phyloP scores from a whole-genome alignment of 768 basidiomycete species.

The Gautieria morchelliformis region DNA sequence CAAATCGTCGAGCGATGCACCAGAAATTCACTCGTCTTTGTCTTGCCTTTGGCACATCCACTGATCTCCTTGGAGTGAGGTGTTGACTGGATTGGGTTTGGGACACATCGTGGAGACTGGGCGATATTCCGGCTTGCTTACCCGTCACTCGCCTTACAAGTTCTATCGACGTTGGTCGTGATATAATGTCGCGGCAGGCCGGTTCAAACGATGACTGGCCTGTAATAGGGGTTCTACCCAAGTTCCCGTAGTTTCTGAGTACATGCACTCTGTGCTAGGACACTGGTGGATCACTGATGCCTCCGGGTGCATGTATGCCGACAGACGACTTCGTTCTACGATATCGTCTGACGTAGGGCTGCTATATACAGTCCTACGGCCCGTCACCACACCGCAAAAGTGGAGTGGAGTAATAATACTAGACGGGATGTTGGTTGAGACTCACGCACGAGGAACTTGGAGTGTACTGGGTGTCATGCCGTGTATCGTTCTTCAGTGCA shows the following conservation, averaged over 20 bases:
- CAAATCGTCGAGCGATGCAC: constrained; percentile 54
- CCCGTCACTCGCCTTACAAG: not conserved
- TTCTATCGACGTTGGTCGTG: constrained; percentile 5
- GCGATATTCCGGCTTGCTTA: constrained; percentile 13
- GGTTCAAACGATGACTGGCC: not conserved
- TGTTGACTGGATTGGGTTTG: constrained; percentile 27
- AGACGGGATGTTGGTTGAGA: not conserved
- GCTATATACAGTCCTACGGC: not conserved
- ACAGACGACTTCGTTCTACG: no score
- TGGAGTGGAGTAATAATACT: no score
- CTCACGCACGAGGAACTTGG: constrained; percentile 2
- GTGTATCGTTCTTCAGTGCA: constrained; percentile 48
- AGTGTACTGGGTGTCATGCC: constrained; percentile 2
- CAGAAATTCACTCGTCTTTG: constrained; percentile 42
- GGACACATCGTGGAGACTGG: constrained; percentile 52
- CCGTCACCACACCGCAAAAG: no score
- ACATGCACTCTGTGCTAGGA: no score
- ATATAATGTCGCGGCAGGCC: not conserved
- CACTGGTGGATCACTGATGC: no score
- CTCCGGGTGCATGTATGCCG: no score
- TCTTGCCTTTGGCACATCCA: constrained; percentile 21
- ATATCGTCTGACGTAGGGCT: no score
- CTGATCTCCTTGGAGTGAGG: constrained; percentile 38
- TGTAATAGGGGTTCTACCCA: not conserved
- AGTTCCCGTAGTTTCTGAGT: not conserved